These are phyloP conservation scores for Russula dissimulans DNA, from an alignment of 768 basidiomycete genomes.

Conservation along the genomic window DNA sequence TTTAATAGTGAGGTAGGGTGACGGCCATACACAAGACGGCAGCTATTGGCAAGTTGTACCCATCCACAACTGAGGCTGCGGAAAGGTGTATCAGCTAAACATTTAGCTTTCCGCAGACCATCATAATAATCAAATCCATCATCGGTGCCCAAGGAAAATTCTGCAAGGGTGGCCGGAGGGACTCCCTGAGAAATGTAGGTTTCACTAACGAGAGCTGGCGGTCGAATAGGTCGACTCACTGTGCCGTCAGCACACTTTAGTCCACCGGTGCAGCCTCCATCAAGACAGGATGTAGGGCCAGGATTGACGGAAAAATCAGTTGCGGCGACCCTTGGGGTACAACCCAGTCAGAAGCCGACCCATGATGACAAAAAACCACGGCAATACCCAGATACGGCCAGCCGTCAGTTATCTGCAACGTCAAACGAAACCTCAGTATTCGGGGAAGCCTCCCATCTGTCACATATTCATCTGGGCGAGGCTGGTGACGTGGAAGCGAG, in stretches of 20 bases:
- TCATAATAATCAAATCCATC: too few species aligned
- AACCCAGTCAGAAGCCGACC: not conserved
- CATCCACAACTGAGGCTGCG: constrained; percentile 26
- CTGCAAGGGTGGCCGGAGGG: too few species aligned
- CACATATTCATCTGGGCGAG: not conserved
- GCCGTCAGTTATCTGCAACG: constrained; percentile 32
- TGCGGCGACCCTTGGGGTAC: constrained; percentile 28
- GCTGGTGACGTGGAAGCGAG: not conserved
- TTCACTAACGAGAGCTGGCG: too few species aligned
- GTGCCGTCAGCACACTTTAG: constrained; percentile 22
- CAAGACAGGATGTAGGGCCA: constrained; percentile 28
- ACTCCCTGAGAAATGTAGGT: too few species aligned
- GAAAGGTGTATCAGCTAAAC: not conserved
- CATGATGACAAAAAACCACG: not conserved
- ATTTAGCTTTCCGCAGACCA: too few species aligned
- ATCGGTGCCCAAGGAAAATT: too few species aligned
- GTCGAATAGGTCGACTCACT: not conserved
- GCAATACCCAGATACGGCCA: constrained; percentile 30
- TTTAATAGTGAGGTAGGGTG: not conserved
- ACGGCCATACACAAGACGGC: not conserved
- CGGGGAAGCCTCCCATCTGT: constrained; percentile 26
- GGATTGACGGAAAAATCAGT: constrained; percentile 31
- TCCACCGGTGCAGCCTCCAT: constrained; percentile 36
- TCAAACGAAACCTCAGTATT: constrained; percentile 25
- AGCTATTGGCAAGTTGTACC: constrained; percentile 28